A percentile compares a stretch with the other conserved stretches of the same genome.
Conservation (phyloP, 2,329 filamentous ascomycete species). For the Beauveria medogensis region DNA sequence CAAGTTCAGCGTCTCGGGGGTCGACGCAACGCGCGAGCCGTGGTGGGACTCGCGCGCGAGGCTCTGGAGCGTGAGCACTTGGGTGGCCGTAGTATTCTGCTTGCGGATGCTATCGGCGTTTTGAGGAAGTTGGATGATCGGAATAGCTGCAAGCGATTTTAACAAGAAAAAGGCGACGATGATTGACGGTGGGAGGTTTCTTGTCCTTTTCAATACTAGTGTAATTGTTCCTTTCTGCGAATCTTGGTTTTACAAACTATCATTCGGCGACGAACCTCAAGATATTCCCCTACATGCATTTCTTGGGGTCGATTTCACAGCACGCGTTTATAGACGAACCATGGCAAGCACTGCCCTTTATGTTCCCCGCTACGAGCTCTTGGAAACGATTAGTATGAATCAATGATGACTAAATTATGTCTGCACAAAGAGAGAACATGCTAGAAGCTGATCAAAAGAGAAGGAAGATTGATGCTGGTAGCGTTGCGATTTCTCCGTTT, state of each 20-base stretch:
- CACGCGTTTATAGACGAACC: conserved; percentile 2
- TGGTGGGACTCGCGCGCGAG: conserved; percentile 41
- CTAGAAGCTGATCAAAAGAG: not conserved
- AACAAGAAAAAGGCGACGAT: not conserved
- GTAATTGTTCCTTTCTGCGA: not conserved
- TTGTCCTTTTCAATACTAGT: not conserved
- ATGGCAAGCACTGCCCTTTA: not conserved
- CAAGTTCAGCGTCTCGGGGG: conserved; percentile 31
- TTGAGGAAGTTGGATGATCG: conserved; percentile 43
- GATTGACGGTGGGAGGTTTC: not conserved
- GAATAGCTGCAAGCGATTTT: conserved; percentile 35
- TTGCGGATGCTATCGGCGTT: conserved; percentile 45
- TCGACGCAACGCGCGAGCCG: conserved; percentile 33
- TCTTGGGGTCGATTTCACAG: not conserved
- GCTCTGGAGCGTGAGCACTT: conserved; percentile 41
- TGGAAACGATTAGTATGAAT: conserved; percentile 5
- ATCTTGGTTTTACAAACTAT: not conserved
- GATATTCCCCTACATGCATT: not conserved
- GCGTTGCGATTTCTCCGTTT: not conserved
- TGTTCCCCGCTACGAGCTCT: not conserved
- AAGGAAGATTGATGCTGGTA: not conserved
- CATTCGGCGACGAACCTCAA: not conserved
- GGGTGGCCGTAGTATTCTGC: conserved; percentile 40
- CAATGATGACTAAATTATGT: not conserved
- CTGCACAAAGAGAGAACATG: not conserved